Base-by-base conservation (phyloP, 2,329 filamentous ascomycete species). In the Orbilia blumenaviensis region DNA sequence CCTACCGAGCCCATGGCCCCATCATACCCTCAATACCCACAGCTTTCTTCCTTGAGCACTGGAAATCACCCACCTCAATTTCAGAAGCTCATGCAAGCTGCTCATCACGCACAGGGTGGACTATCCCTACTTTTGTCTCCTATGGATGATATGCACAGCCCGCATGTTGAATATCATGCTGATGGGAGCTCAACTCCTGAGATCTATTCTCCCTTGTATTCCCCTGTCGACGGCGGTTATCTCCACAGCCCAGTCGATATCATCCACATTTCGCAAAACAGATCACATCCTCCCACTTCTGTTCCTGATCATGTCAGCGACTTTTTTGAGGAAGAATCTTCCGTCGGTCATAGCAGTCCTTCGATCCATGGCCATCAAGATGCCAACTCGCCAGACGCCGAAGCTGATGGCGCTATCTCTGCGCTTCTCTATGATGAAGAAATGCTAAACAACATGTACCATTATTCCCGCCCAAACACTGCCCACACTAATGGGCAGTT, bases 21-120 rank as follows among this genome's bases (percentile, higher is more conserved):
- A 61, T 66, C 67, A 9, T 76, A 76, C 61, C 41, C 64, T 46
- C 72, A 76, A 48, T 76, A 76, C 46, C 72, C 64, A 16, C 72
- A 76, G 42, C 48, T 76, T 10, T 54, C 72, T 61, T 69, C 71
- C 46, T 41, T 76, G 64, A 68, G 52, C 29, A 63, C 64, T 66
- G 64, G 64, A 32, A 76, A 69, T 41, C 72, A 76, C 44, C 72
- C 64, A 42, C 72, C 72, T 64, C 72, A 76, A 44, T 76, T 76
- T 50, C 72, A 76, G 58, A 76, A 76, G 50, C 72, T 76, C 18
- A 76, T 76, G 72, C 72, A 76, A 56, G 72, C 72, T 66, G 72
- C 72, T 16, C 72, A 76, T 56, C 72, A 76, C 32, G 64, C 72
- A 1, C 72, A 76, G 27, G 72, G 72, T 34, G 72, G 72, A 18